These are phyloP conservation scores for Sclerotinia borealis DNA, from an alignment of 2,329 filamentous ascomycete species.

Conservation along the genomic window DNA sequence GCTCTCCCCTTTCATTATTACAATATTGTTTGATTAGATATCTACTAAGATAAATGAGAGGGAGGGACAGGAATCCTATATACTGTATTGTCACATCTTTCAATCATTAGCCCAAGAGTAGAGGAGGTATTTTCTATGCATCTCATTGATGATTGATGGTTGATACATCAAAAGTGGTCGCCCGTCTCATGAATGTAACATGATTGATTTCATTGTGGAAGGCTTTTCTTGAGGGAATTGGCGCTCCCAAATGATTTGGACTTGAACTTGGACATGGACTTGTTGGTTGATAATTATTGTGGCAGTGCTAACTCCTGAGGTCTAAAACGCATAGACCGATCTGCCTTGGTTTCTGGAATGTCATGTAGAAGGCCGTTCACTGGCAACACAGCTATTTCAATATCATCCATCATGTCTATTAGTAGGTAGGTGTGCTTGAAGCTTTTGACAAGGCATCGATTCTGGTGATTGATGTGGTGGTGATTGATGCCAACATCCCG, in stretches of 20 bases:
- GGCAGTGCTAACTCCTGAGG: neutral
- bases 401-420: no score
- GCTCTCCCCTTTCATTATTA: neutral
- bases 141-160: neutral
- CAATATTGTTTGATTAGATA: neutral
- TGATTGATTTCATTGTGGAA: neutral
- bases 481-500: no score
- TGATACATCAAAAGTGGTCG: neutral
- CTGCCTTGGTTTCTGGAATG: slow-evolving; percentile 1
- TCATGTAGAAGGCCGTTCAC: neutral
- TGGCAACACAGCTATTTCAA: neutral
- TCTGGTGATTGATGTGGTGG: neutral
- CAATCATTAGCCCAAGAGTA: neutral
- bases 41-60: no score
- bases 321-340: neutral
- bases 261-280: neutral
- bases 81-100: neutral
- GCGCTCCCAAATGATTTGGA: neutral
- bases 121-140: neutral
- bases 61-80: neutral
- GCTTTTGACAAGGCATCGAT: neutral
- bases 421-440: neutral
- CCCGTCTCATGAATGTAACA: slow-evolving; percentile 9
- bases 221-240: neutral
- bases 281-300: neutral